Conservation (phyloP, 2,329 filamentous ascomycete species). For the Emmonsia crescens region DNA sequence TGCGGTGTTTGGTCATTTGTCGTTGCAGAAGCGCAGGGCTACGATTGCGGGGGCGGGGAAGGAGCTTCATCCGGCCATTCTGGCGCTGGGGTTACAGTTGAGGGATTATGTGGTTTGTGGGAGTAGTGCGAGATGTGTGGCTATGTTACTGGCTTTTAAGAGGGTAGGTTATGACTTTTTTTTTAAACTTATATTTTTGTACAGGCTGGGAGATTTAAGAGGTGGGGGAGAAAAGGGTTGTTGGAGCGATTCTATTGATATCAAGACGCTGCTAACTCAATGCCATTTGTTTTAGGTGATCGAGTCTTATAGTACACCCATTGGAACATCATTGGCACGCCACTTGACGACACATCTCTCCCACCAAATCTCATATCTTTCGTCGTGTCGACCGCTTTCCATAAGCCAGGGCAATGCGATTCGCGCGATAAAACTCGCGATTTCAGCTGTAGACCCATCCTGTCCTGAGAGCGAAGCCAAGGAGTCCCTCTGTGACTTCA, state of each 20-base stretch:
- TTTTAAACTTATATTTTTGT: slow-evolving; percentile 5
- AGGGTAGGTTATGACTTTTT: slow-evolving; percentile 44
- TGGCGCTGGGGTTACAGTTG: slow-evolving; percentile 82
- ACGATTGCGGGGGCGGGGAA: slow-evolving; percentile 51
- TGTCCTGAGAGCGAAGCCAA: slow-evolving; percentile 74
- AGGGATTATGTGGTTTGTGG: slow-evolving; percentile 79
- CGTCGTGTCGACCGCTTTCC: slow-evolving; percentile 86
- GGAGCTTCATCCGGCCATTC: slow-evolving; percentile 73
- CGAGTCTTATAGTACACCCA: slow-evolving; percentile 80
- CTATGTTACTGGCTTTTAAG: slow-evolving; percentile 82
- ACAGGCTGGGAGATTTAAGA: slow-evolving; percentile 5
- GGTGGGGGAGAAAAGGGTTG: background rate
- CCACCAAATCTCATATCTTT: slow-evolving; percentile 89
- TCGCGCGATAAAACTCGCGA: slow-evolving; percentile 83
- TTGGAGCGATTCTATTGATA: slow-evolving; percentile 5
- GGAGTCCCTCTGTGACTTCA: slow-evolving; percentile 61
- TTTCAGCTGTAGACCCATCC: slow-evolving; percentile 81
- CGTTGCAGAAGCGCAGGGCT: slow-evolving; percentile 60
- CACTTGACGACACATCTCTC: slow-evolving; percentile 89
- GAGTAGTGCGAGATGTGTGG: slow-evolving; percentile 76
- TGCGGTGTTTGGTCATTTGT: slow-evolving; percentile 72
- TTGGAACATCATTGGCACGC: slow-evolving; percentile 71
- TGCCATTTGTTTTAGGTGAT: slow-evolving; percentile 55
- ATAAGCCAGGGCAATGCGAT: slow-evolving; percentile 97
- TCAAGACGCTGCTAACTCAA: background rate